Percentiles rank a stretch among this genome's conserved stretches.
Evolutionary conservation across 495 filamentous ascomycete genomes (phyloP).

Genomic region (Hyaloscypha finlandica): DNA sequence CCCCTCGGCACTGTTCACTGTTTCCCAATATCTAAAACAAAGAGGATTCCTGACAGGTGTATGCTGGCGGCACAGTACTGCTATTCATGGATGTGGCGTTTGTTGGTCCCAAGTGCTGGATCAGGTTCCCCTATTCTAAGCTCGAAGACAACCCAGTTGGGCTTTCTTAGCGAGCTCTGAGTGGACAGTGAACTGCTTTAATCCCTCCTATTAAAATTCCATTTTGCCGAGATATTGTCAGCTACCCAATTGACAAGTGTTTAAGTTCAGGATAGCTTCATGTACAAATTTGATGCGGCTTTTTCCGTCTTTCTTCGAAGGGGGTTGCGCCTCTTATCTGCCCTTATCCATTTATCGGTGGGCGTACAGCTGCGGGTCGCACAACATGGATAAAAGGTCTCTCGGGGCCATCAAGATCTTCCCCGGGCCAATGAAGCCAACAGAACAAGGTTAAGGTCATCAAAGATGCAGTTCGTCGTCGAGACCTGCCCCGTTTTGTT

Average conservation of each 20-base stretch:
- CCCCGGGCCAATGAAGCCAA: neutral
- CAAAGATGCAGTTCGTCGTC: constrained; percentile 2
- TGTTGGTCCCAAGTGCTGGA: neutral
- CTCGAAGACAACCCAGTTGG: neutral
- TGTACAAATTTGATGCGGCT: neutral
- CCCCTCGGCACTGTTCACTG: neutral
- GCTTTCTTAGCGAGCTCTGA: neutral
- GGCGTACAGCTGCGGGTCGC: neutral
- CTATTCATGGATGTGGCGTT: neutral
- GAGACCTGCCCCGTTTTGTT: neutral
- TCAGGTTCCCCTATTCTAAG: neutral
- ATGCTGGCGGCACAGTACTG: neutral
- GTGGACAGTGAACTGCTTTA: no score
- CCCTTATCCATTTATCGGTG: neutral
- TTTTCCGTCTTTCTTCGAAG: neutral
- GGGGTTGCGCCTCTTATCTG: neutral
- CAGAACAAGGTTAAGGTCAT: neutral
- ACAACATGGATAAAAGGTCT: neutral
- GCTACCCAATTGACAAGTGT: neutral
- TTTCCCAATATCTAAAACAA: neutral
- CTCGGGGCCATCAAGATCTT: neutral
- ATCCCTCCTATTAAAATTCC: neutral
- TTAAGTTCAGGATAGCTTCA: neutral
- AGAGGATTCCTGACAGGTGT: neutral
- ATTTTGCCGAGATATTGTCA: neutral